A percentile compares a stretch with the other conserved stretches of the same genome.
Evolutionary conservation across 805 yeast genomes (phyloP).

Genomic region (Zygotorulaspora sp.): DNA sequence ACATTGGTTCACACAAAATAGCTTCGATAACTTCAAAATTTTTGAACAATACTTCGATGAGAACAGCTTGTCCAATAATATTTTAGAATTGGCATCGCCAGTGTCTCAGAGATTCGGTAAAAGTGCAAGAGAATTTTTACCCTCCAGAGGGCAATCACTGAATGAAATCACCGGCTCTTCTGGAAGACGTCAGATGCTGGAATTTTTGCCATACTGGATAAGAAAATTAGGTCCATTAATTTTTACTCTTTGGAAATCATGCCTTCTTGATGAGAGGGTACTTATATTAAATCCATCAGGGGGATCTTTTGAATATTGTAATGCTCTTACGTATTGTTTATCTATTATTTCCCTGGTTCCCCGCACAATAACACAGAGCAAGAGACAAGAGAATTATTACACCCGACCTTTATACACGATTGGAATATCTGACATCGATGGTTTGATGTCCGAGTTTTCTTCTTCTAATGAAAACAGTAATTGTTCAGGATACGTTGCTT

Average conservation of each 20-base stretch:
- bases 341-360: conserved; percentile 21
- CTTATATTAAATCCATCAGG: conserved; percentile 28
- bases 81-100: conserved; percentile 14
- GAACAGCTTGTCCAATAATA: conserved; percentile 11
- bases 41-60: conserved; percentile 20
- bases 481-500: conserved; percentile 26
- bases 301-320: conserved; percentile 28
- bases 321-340: conserved; percentile 28
- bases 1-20: conserved; percentile 21
- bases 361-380: conserved; percentile 5
- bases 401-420: conserved; percentile 22
- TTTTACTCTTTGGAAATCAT: conserved; percentile 34
- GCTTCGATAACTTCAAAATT: conserved; percentile 11
- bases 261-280: conserved; percentile 27
- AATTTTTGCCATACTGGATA: conserved; percentile 26
- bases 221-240: conserved; percentile 33
- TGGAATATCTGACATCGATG: conserved; percentile 22
- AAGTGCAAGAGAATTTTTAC: conserved; percentile 12
- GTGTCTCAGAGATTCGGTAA: conserved; percentile 14
- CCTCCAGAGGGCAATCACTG: conserved; percentile 1
- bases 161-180: conserved; percentile 4
- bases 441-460: conserved; percentile 17
- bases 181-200: conserved; percentile 15
- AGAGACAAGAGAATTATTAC: conserved; percentile 9
- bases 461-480: conserved; percentile 6